phyloP scores from a whole-genome alignment of 805 yeast genomes.

The Ogataea polymorpha region DNA sequence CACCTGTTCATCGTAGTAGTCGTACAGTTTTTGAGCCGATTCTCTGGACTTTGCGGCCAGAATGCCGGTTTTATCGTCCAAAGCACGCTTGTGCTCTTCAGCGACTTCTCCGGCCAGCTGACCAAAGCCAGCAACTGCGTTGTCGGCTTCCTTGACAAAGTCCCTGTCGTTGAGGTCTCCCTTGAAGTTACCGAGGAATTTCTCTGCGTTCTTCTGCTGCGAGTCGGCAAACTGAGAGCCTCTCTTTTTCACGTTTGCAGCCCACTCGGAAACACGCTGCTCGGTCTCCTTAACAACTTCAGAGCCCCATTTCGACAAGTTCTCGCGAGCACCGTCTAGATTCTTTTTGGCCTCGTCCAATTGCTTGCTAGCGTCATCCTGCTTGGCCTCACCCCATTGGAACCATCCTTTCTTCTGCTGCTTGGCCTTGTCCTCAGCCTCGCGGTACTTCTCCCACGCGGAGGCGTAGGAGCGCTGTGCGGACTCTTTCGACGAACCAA shows the following conservation, averaged over 20 bases:
- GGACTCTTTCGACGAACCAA: conserved; percentile 21
- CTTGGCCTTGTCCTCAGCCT: conserved; percentile 33
- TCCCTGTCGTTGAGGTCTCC: conserved; percentile 25
- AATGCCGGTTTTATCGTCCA: conserved; percentile 21
- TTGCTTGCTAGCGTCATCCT: conserved; percentile 34
- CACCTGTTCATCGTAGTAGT: conserved; percentile 25
- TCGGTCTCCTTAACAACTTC: conserved; percentile 22
- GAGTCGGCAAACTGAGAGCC: conserved; percentile 14
- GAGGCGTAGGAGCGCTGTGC: conserved; percentile 27
- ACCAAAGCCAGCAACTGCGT: conserved; percentile 45
- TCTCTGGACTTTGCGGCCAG: conserved; percentile 21
- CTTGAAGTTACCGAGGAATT: conserved; percentile 19
- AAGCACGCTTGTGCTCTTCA: conserved; percentile 37
- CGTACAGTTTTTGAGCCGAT: conserved; percentile 20
- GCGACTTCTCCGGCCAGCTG: conserved; percentile 42
- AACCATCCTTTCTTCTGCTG: conserved; percentile 36
- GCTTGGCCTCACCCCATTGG: conserved; percentile 36
- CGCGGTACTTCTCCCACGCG: conserved; percentile 28
- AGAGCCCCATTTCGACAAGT: conserved; percentile 23
- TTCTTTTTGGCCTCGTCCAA: conserved; percentile 35
- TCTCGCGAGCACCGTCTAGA: conserved; percentile 33
- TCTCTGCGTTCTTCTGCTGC: conserved; percentile 16
- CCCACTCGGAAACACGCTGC: conserved; percentile 9
- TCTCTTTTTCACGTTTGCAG: conserved; percentile 11
- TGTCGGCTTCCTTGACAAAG: conserved; percentile 34